Conservation (phyloP, 306 rosid species). For the Acacia crassicarpa region DNA sequence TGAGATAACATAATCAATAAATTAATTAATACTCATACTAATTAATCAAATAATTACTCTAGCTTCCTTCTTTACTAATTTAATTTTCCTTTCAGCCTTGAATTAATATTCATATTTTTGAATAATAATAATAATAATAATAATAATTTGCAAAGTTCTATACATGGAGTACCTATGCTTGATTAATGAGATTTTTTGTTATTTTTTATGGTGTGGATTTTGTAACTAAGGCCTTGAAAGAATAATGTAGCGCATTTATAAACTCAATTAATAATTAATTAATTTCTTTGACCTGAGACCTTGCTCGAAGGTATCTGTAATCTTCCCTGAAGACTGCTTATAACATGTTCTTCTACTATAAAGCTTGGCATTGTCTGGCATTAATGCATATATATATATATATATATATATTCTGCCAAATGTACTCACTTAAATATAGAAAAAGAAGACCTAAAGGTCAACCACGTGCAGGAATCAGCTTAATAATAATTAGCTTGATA, state of each 20-base stretch:
- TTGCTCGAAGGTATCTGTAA: background rate
- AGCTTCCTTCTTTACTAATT: background rate
- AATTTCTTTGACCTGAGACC: conserved; percentile 15
- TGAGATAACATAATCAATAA: background rate
- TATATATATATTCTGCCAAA: background rate
- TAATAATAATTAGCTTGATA: background rate
- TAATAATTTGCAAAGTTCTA: background rate
- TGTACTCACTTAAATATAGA: background rate
- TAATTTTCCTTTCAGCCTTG: background rate
- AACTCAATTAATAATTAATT: conserved; percentile 4
- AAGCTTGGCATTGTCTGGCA: conserved; percentile 1
- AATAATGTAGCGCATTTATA: background rate
- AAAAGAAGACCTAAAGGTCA: conserved; percentile 3
- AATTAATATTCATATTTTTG: background rate
- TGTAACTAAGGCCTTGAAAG: background rate
- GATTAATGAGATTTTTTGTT: background rate
- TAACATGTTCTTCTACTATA: background rate
- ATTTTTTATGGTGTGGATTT: background rate
- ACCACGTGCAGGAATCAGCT: conserved; percentile 7
- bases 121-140: no score
- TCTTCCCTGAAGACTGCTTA: background rate
- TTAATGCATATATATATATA: background rate
- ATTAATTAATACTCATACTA: background rate
- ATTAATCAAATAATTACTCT: background rate
- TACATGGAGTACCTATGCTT: background rate